Conservation (phyloP, 805 yeast genomes). For the Saturnispora galanensis region DNA sequence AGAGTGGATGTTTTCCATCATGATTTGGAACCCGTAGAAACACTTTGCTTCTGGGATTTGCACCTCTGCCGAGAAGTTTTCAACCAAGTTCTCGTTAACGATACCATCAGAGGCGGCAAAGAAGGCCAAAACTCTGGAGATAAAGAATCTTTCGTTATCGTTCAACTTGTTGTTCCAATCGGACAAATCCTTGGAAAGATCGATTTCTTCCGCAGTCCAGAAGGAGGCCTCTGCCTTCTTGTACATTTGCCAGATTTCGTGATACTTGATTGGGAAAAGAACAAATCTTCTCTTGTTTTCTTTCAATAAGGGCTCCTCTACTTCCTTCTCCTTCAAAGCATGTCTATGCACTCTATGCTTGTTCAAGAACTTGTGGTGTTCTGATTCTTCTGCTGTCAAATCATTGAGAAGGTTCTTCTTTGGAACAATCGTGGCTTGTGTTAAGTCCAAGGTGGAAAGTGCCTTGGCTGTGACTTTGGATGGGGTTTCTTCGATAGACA, state of each 20-base stretch:
- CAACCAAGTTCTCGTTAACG: constrained; percentile 94
- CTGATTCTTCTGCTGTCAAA: constrained; percentile 20
- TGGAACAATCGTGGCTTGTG: constrained; percentile 24
- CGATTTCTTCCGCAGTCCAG: constrained; percentile 99
- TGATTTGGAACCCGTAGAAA: constrained; percentile 98
- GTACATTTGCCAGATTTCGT: constrained; percentile 98
- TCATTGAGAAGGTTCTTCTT: constrained; percentile 27
- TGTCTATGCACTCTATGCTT: constrained; percentile 66
- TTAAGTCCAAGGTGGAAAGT: constrained; percentile 41
- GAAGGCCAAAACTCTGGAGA: constrained; percentile 90
- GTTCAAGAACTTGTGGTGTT: constrained; percentile 47
- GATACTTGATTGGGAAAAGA: constrained; percentile 90
- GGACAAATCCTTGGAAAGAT: constrained; percentile 77
- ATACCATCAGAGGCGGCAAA: constrained; percentile 99
- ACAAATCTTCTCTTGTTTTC: constrained; percentile 89
- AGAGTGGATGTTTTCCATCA: constrained; percentile 98
- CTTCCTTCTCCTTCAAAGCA: constrained; percentile 61
- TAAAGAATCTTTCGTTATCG: constrained; percentile 86
- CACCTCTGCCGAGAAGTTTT: constrained; percentile 94
- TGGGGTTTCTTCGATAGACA: constrained; percentile 61
- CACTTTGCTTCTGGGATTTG: constrained; percentile 97
- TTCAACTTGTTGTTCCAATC: constrained; percentile 90
- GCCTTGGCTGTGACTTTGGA: constrained; percentile 55
- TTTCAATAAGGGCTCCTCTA: constrained; percentile 76
- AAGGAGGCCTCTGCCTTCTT: constrained; percentile 98